Evolutionary conservation across 257 asterid genomes (phyloP).

Genomic region (Salvia rosmarinus): DNA sequence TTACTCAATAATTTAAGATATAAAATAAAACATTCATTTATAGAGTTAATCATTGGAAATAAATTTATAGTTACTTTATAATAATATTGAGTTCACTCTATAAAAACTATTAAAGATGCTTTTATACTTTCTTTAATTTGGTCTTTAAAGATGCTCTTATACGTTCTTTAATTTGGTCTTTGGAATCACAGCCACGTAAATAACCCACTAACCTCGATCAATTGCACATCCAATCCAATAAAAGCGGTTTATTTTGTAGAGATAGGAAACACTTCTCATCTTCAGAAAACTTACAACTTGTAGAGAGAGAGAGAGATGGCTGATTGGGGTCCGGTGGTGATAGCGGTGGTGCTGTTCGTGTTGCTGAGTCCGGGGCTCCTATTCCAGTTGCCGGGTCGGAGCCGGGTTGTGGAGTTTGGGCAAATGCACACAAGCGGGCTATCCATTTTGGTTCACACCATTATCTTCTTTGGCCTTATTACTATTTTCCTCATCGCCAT

Average conservation of each 20-base stretch:
- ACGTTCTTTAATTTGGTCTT: too few species aligned
- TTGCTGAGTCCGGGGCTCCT: constrained; percentile 82
- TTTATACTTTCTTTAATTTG: too few species aligned
- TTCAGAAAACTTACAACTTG: background rate
- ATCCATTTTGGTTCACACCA: constrained; percentile 66
- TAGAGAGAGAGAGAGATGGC: constrained; percentile 47
- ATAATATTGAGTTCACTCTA: too few species aligned
- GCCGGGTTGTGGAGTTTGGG: constrained; percentile 66
- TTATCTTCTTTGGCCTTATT: constrained; percentile 66
- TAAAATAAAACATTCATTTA: too few species aligned
- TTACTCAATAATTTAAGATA: too few species aligned
- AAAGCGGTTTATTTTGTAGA: background rate
- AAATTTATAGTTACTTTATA: too few species aligned
- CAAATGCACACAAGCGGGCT: constrained; percentile 67
- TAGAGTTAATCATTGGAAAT: too few species aligned
- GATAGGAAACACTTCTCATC: background rate
- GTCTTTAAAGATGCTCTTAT: too few species aligned
- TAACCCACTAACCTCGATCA: too few species aligned
- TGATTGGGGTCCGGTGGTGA: constrained; percentile 87
- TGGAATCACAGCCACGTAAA: constrained; percentile 18
- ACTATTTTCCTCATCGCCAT: constrained; percentile 78
- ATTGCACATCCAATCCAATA: background rate
- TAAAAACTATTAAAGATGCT: too few species aligned
- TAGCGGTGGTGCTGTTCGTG: constrained; percentile 82
- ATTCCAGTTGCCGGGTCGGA: constrained; percentile 73